phyloP scores from a whole-genome alignment of 257 asterid species.

The Solanum commersonii region DNA sequence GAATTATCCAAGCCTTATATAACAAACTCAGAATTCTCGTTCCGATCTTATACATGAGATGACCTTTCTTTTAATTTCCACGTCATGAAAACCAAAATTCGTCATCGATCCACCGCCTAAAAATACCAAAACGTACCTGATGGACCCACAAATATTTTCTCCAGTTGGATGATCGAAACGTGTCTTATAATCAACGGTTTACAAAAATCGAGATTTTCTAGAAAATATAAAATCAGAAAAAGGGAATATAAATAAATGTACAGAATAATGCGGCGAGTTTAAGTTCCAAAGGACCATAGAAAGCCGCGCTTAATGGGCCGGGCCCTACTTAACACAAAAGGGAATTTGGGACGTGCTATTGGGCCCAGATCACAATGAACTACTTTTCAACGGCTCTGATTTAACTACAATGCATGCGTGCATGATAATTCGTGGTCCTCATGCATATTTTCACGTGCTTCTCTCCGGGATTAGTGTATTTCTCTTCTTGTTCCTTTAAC shows the following conservation, averaged over 20 bases:
- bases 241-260: background rate
- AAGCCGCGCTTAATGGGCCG: background rate
- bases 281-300: constrained; percentile 34
- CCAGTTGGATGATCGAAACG: background rate
- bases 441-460: background rate
- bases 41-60: too few relatives aligned
- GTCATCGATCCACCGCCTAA: background rate
- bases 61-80: background rate
- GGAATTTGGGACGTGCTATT: background rate
- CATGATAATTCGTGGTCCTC: constrained; percentile 1
- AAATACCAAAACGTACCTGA: background rate
- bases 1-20: too few relatives aligned
- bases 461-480: background rate
- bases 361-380: background rate
- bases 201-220: background rate
- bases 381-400: background rate
- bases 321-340: background rate
- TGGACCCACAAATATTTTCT: background rate
- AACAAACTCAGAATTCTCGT: background rate
- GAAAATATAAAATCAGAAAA: background rate
- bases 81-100: background rate
- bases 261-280: constrained; percentile 37
- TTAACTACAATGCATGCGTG: background rate
- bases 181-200: background rate
- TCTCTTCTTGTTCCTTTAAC: background rate